phyloP scores from a whole-genome alignment of 306 rosid genomes.

The Dicorynia guianensis region DNA sequence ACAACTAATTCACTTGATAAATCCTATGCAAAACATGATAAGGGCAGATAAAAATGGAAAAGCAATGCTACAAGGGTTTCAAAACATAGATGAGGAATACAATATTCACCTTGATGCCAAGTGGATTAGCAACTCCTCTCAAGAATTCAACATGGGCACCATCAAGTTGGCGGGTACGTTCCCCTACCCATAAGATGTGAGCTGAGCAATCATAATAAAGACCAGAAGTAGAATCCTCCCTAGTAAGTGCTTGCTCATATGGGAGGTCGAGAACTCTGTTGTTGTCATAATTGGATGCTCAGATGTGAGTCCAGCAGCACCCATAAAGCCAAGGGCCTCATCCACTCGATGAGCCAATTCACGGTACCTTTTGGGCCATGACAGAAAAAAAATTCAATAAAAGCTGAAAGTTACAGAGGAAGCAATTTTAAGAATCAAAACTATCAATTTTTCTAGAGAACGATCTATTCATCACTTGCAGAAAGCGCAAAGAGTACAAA shows the following conservation, averaged over 20 bases:
- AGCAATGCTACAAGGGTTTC: not conserved
- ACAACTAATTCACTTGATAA: not conserved
- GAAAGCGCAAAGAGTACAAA: slow-evolving; percentile 17
- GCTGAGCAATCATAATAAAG: slow-evolving; percentile 65
- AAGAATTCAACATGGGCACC: slow-evolving; percentile 69
- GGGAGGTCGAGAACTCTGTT: slow-evolving; percentile 65
- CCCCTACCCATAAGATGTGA: slow-evolving; percentile 70
- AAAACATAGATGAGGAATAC: not conserved
- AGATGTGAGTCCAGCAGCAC: slow-evolving; percentile 53
- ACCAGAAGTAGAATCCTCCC: slow-evolving; percentile 64
- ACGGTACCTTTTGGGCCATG: slow-evolving; percentile 46
- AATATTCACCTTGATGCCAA: slow-evolving; percentile 60
- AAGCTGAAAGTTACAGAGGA: slow-evolving; percentile 17
- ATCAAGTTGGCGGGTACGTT: slow-evolving; percentile 67
- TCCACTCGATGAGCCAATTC: slow-evolving; percentile 64
- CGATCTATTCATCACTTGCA: slow-evolving; percentile 14
- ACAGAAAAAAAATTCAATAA: not conserved
- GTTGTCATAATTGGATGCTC: slow-evolving; percentile 62
- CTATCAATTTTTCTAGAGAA: slow-evolving; percentile 1
- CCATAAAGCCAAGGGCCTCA: slow-evolving; percentile 65
- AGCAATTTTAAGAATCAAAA: slow-evolving; percentile 10
- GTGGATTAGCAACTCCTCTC: slow-evolving; percentile 66
- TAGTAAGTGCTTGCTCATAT: slow-evolving; percentile 62
- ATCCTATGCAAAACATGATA: slow-evolving; percentile 20
- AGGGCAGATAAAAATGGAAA: not conserved